phyloP scores from a whole-genome alignment of 1,284 basidiomycete genomes.

The Papiliotrema terrestris region DNA sequence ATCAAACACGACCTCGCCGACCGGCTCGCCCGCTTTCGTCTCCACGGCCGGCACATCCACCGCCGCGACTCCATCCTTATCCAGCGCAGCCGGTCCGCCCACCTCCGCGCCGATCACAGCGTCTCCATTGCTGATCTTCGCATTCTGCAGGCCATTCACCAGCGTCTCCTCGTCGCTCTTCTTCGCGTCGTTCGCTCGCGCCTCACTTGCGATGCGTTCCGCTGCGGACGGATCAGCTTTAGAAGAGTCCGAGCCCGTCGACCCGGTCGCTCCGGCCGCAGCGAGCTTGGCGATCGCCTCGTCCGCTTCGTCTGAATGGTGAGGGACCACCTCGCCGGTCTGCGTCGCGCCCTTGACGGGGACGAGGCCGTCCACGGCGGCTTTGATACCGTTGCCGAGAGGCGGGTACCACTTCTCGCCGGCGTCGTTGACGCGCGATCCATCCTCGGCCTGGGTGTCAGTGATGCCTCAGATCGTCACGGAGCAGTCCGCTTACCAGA shows the following conservation, averaged over 20 bases:
- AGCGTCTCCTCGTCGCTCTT: conserved; percentile 9
- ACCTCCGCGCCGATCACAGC: background rate
- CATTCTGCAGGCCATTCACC: conserved; percentile 17
- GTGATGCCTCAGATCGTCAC: background rate
- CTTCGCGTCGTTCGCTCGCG: background rate
- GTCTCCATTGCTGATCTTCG: background rate
- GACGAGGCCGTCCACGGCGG: conserved; percentile 35
- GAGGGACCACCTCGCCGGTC: conserved; percentile 19
- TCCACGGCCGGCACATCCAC: conserved; percentile 11
- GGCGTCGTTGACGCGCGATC: conserved; percentile 37
- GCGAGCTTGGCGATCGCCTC: background rate
- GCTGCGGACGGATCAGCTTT: background rate
- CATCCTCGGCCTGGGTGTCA: conserved; percentile 30
- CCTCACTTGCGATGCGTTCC: background rate
- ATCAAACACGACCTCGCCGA: conserved; percentile 38
- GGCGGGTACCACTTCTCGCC: conserved; percentile 38
- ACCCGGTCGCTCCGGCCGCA: background rate
- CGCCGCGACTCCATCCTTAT: background rate
- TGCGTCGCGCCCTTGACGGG: conserved; percentile 17
- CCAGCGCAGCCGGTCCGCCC: background rate
- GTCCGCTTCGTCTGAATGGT: background rate
- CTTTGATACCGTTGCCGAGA: conserved; percentile 44
- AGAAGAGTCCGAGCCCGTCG: background rate
- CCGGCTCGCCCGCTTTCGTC: conserved; percentile 37
- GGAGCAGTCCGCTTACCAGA: conserved; percentile 11